Conservation (phyloP, 495 filamentous ascomycete species). For the Xylaria grammica region DNA sequence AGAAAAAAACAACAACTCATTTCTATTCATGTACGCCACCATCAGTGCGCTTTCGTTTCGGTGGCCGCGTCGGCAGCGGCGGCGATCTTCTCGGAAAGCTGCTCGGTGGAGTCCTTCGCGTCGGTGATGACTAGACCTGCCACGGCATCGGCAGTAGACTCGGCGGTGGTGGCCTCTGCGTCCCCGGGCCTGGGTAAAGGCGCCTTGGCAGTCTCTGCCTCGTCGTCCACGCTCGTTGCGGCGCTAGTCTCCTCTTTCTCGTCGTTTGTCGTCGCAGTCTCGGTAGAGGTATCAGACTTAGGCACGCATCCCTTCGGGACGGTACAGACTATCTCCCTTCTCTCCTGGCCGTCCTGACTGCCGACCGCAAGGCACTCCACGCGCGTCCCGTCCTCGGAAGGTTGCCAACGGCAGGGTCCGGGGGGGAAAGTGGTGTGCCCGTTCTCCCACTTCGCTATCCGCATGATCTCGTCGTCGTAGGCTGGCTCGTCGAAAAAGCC, state of each 20-base stretch:
- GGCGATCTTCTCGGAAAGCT: constrained; percentile 16
- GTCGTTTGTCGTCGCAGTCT: constrained; percentile 25
- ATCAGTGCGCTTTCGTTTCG: constrained; percentile 11
- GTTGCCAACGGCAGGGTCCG: constrained; percentile 56
- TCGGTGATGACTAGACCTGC: constrained; percentile 21
- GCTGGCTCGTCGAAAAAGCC: constrained; percentile 74
- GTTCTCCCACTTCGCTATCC: constrained; percentile 47
- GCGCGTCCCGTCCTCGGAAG: constrained; percentile 44
- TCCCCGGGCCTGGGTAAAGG: not conserved
- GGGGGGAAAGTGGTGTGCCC: constrained; percentile 50
- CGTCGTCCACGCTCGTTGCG: constrained; percentile 18
- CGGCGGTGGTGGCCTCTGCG: constrained; percentile 14
- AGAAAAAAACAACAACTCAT: not conserved
- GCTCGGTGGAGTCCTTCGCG: constrained; percentile 16
- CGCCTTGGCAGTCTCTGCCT: constrained; percentile 13
- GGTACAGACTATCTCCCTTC: constrained; percentile 49
- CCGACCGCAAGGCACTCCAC: constrained; percentile 55
- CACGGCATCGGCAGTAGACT: constrained; percentile 22
- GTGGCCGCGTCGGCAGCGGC: not conserved
- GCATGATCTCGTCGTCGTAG: constrained; percentile 52
- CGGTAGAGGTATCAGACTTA: constrained; percentile 22
- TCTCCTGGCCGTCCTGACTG: constrained; percentile 38
- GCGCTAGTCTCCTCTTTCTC: constrained; percentile 23
- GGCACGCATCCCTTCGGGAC: constrained; percentile 44
- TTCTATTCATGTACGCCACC: not conserved